Base-by-base conservation (phyloP, 2,329 filamentous ascomycete genomes). In the Massarina eburnea region DNA sequence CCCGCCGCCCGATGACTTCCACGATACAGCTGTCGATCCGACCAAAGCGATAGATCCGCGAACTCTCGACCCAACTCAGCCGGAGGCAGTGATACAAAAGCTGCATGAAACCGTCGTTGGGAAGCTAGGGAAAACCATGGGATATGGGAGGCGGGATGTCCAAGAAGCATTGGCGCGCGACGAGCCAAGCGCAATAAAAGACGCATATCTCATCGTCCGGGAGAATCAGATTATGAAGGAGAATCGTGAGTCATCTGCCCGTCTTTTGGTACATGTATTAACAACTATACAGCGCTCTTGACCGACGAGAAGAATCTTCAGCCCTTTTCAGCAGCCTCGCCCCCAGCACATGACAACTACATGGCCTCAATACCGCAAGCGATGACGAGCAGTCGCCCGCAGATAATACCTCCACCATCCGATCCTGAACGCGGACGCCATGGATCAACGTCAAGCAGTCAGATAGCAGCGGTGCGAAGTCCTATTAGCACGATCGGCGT, bases 211-310 rank as follows among this genome's bases (percentile, higher is more conserved):
- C 73, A 99, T 99, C 68, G 90, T 99, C 20, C 84, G 92, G 42
- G 94, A 99, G 72, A 97, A 97, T 68, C 94, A 96, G 70, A 82
- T 97, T 68, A 97, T 97, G 91, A 88, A 91, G 69, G 86, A 85
- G 44, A 95, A 91, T 68, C 91, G 89, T 95, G 77, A 83, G 89
- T 83, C 39, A 40, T 26, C 37, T 48, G 20, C 40, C 39, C 45
- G 48, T 54, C 50, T 49, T 43, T 43, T 50, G 49, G 54, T 43
- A 40, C 22, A 21, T 37, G 12, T 8, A 6, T 14, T 30, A 14
- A 30, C 12, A 8, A 30, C n/a, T 4, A 37, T 46, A 20, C 46
- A 82, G 79, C 83, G 45, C 74, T 79, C n/a, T 73, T 84, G 46
- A 77, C 78, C 29, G 71, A 73, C 45, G 73, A 75, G 32, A 73